Percentiles rank a stretch among this genome's conserved stretches.
Evolutionary conservation across 768 basidiomycete species (phyloP).

Genomic region (Lentinula lateritia): DNA sequence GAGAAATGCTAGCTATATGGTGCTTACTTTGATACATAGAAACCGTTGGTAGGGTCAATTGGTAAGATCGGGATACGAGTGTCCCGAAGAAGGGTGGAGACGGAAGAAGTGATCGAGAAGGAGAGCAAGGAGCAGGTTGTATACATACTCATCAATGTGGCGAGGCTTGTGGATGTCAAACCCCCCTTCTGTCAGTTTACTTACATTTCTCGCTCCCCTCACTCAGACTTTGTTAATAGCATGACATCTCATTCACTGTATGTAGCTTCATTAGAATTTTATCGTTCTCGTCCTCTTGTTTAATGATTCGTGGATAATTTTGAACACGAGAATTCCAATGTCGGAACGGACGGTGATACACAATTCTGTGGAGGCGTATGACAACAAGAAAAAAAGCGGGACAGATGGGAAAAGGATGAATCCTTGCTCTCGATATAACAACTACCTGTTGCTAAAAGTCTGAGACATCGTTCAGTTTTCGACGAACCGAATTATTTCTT

Average conservation of each 20-base stretch:
- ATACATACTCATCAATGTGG: background rate
- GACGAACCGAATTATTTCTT: slow-evolving; percentile 10
- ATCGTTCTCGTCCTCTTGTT: slow-evolving; percentile 9
- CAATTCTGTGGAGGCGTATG: too few relatives aligned
- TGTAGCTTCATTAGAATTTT: slow-evolving; percentile 28
- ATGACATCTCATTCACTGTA: slow-evolving; percentile 22
- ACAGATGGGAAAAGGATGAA: too few relatives aligned
- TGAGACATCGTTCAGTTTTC: too few relatives aligned
- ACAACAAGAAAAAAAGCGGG: too few relatives aligned
- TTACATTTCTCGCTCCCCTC: background rate
- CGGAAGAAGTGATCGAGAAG: background rate
- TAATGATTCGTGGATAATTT: background rate
- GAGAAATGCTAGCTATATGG: too few relatives aligned
- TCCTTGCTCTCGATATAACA: too few relatives aligned
- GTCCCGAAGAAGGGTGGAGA: background rate
- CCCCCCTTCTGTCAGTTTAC: background rate
- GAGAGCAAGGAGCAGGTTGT: background rate
- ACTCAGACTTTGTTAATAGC: background rate
- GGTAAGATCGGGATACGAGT: background rate
- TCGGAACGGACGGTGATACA: too few relatives aligned
- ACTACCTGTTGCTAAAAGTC: too few relatives aligned
- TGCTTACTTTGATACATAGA: background rate
- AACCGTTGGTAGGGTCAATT: background rate
- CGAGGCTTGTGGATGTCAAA: background rate
- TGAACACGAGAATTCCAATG: too few relatives aligned